Evolutionary conservation across 2,329 filamentous ascomycete genomes (phyloP).

Genomic region (Hymenoscyphus fraxineus): DNA sequence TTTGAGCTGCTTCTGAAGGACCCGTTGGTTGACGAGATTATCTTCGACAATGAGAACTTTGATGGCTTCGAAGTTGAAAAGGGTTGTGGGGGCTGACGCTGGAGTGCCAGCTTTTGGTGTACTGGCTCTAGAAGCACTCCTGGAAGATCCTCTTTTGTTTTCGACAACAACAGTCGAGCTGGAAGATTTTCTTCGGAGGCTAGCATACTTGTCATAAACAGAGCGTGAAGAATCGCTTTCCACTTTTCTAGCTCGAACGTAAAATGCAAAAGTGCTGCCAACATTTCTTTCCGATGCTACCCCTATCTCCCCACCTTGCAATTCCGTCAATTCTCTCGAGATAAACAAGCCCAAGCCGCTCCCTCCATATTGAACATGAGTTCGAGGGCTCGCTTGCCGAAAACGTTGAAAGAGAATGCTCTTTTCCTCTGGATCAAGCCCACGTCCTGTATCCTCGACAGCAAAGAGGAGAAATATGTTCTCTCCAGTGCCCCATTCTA

Average conservation of each 20-base stretch:
- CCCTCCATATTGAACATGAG: constrained; percentile 76
- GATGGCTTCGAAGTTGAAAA: constrained; percentile 23
- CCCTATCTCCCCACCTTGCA: constrained; percentile 78
- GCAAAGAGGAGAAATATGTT: constrained; percentile 69
- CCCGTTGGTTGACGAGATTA: constrained; percentile 64
- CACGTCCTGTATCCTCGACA: constrained; percentile 74
- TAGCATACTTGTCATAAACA: constrained; percentile 20
- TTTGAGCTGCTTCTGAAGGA: constrained; percentile 58
- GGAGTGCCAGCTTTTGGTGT: constrained; percentile 9
- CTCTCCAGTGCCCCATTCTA: constrained; percentile 65
- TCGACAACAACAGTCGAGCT: constrained; percentile 23
- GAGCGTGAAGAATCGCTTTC: constrained; percentile 27
- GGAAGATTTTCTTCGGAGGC: constrained; percentile 20
- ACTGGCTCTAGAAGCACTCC: constrained; percentile 20
- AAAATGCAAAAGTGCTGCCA: constrained; percentile 73
- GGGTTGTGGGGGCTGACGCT: constrained; percentile 2
- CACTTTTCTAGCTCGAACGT: constrained; percentile 43
- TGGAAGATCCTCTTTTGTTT: constrained; percentile 23
- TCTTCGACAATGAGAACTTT: constrained; percentile 65
- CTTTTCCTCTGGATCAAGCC: constrained; percentile 67
- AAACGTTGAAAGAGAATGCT: constrained; percentile 75
- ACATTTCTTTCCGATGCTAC: constrained; percentile 64
- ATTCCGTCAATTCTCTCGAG: constrained; percentile 70
- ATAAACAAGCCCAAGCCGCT: constrained; percentile 79
- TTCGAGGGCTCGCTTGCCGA: constrained; percentile 74